Percentiles rank a stretch among this genome's conserved stretches.
Conservation (phyloP, 306 rosid genomes). For the Neltuma alba region DNA sequence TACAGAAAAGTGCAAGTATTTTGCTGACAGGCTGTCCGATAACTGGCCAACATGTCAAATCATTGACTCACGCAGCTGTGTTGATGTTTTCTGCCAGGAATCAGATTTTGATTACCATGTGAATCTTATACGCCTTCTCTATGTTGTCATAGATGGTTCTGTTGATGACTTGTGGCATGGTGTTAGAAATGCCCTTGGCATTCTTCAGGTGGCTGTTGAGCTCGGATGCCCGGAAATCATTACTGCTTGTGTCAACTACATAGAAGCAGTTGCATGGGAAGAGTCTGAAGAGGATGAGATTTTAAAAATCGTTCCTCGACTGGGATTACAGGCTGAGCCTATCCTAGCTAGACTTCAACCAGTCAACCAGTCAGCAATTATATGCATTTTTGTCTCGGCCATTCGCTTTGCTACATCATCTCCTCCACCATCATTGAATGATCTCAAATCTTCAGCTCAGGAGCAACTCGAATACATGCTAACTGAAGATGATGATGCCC, state of each 20-base stretch:
- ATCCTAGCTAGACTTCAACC: constrained; percentile 95
- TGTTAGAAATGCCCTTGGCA: constrained; percentile 78
- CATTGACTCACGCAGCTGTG: constrained; percentile 85
- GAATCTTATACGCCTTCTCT: constrained; percentile 74
- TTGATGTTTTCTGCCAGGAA: constrained; percentile 81
- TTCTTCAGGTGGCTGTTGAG: constrained; percentile 78
- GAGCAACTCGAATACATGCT: constrained; percentile 97
- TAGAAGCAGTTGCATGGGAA: constrained; percentile 96
- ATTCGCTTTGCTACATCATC: constrained; percentile 80
- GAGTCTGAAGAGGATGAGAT: constrained; percentile 97
- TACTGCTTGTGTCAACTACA: constrained; percentile 74
- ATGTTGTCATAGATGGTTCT: constrained; percentile 53
- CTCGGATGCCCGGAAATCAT: constrained; percentile 75
- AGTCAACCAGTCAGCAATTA: constrained; percentile 59
- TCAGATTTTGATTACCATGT: constrained; percentile 80
- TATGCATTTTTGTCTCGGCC: constrained; percentile 66
- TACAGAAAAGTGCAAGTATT: constrained; percentile 65
- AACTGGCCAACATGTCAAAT: constrained; percentile 96
- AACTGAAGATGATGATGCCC: constrained; percentile 89
- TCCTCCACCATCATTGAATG: constrained; percentile 60
- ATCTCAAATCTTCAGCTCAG: constrained; percentile 87
- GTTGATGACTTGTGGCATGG: constrained; percentile 79
- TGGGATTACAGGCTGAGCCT: constrained; percentile 76
- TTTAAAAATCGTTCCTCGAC: constrained; percentile 65
- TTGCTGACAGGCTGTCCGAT: constrained; percentile 84